These are phyloP conservation scores for Colletotrichum salicis DNA, from an alignment of 2,329 filamentous ascomycete genomes.

Conservation along the genomic window DNA sequence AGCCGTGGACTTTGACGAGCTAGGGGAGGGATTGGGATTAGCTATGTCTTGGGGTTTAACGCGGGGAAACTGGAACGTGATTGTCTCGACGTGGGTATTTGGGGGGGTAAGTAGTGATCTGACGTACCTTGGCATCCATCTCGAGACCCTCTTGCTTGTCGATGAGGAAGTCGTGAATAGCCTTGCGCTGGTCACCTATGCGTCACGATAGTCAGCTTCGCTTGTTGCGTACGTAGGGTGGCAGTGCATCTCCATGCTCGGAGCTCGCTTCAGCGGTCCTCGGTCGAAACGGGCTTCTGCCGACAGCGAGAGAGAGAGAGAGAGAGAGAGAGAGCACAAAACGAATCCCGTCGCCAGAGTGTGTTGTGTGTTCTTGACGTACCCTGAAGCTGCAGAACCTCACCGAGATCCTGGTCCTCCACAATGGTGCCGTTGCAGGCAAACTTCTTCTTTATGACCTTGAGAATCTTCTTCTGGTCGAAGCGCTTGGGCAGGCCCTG, in stretches of 20 bases:
- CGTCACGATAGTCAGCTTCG: not conserved
- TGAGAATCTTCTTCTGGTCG: constrained; percentile 99
- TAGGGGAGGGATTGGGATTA: constrained; percentile 4
- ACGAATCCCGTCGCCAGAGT: too few species aligned
- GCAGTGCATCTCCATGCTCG: not conserved
- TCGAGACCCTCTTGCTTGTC: constrained; percentile 88
- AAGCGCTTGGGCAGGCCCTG: constrained; percentile 99
- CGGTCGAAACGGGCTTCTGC: not conserved
- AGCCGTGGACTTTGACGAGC: constrained; percentile 66
- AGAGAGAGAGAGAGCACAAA: not conserved
- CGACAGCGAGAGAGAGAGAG: too few species aligned
- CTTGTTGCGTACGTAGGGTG: too few species aligned
- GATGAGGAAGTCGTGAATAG: constrained; percentile 89
- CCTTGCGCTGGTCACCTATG: constrained; percentile 86
- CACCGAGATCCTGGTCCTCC: constrained; percentile 37
- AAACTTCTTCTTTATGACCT: constrained; percentile 98
- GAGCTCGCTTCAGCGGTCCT: not conserved
- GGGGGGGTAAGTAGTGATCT: not conserved
- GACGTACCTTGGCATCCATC: constrained; percentile 76
- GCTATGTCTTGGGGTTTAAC: not conserved
- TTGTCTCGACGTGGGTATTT: not conserved
- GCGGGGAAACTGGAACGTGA: not conserved
- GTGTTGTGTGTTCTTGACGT: not conserved
- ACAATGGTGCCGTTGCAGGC: constrained; percentile 39
- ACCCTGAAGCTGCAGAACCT: constrained; percentile 38